Percentiles rank a stretch among this genome's conserved stretches.
phyloP scores from a whole-genome alignment of 2,329 filamentous ascomycete species.

The Dryadomyces sulphureus region DNA sequence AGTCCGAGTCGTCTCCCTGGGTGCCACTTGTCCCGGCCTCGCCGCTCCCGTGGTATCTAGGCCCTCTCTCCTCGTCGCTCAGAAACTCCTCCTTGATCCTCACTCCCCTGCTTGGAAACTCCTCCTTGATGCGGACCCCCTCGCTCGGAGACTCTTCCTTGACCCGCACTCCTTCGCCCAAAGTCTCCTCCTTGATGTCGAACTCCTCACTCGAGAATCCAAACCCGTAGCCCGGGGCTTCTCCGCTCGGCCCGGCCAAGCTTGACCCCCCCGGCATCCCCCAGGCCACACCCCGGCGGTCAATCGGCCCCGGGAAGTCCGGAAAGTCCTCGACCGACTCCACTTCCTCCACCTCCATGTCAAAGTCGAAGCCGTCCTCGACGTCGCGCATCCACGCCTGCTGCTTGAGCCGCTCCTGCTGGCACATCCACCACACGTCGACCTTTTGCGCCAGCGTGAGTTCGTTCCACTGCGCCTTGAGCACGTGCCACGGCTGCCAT shows the following conservation, averaged over 20 bases:
- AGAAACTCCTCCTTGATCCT: no score
- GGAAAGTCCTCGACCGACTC: neutral
- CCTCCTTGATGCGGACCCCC: no score
- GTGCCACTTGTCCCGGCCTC: slow-evolving; percentile 9
- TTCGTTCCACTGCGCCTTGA: slow-evolving; percentile 27
- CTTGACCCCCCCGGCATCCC: no score
- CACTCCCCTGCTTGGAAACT: no score
- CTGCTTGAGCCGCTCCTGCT: slow-evolving; percentile 13
- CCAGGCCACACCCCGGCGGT: no score
- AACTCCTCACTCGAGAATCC: no score
- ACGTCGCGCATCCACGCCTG: slow-evolving; percentile 10
- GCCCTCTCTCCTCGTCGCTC: no score
- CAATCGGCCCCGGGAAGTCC: no score
- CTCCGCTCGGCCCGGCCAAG: neutral
- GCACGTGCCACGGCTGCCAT: slow-evolving; percentile 29
- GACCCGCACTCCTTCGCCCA: no score
- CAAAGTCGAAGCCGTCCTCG: slow-evolving; percentile 20
- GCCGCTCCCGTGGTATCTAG: neutral
- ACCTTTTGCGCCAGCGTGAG: slow-evolving; percentile 22
- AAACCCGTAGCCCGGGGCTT: no score
- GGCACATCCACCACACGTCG: slow-evolving; percentile 20
- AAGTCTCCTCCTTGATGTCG: no score
- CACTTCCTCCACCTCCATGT: slow-evolving; percentile 11
- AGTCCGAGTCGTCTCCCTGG: slow-evolving; percentile 4
- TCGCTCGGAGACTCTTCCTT: no score